phyloP scores from a whole-genome alignment of 1,284 basidiomycete species.

The Athelia sp. region DNA sequence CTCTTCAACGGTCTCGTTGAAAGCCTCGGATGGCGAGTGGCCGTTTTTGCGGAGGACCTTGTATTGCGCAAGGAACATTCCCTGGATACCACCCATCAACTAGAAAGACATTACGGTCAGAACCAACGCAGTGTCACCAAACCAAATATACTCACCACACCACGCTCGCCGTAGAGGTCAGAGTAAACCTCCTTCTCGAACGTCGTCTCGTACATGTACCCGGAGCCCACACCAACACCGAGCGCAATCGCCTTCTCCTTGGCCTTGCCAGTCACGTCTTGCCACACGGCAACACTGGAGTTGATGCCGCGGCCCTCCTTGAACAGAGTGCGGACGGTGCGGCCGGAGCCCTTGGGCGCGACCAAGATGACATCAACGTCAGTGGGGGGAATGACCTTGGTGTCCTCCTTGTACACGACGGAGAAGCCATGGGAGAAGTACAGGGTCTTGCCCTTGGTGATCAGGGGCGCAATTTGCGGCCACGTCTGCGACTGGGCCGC shows the following conservation, averaged over 20 bases:
- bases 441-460: constrained; percentile 99
- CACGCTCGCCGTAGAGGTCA: constrained; percentile 99
- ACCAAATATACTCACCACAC: constrained; percentile 67
- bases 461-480: constrained; percentile 82
- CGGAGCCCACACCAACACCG: constrained; percentile 93
- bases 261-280: constrained; percentile 96
- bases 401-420: constrained; percentile 97
- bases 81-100: constrained; percentile 56
- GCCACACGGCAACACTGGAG: constrained; percentile 83
- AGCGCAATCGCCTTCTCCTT: constrained; percentile 96
- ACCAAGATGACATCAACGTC: constrained; percentile 99
- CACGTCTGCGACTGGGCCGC: constrained; percentile 97
- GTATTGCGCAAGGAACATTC: constrained; percentile 99
- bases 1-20: constrained; percentile 99
- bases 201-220: constrained; percentile 98
- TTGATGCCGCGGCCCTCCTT: constrained; percentile 99
- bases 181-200: constrained; percentile 99
- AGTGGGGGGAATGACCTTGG: constrained; percentile 84
- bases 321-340: constrained; percentile 99
- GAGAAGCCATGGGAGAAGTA: constrained; percentile 99
- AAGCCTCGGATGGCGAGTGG: constrained; percentile 96
- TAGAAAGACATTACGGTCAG: too few relatives aligned
- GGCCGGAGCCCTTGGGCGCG: constrained; percentile 97
- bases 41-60: constrained; percentile 98
- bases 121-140: constrained; percentile 6